A percentile compares a stretch with the other conserved stretches of the same genome.
Evolutionary conservation across 257 asterid genomes (phyloP).

Genomic region (Solanum habrochaites): DNA sequence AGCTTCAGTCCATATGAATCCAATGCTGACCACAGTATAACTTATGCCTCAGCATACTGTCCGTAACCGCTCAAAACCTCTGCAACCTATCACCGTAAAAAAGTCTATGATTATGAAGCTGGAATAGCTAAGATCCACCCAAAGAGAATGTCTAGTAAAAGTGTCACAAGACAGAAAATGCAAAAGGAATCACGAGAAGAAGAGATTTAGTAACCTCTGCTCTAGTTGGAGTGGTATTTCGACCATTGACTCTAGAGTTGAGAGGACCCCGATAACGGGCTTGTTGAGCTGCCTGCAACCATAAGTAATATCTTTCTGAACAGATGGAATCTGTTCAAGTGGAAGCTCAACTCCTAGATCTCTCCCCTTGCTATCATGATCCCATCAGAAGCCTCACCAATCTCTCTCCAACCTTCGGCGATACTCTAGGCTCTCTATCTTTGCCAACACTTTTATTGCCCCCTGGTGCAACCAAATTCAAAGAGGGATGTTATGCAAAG

Average conservation of each 20-base stretch:
- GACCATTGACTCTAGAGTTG: constrained; percentile 84
- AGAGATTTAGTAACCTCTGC: constrained; percentile 59
- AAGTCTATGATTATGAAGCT: background rate
- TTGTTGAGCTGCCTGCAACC: constrained; percentile 68
- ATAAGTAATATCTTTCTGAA: constrained; percentile 47
- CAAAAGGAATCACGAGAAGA: background rate
- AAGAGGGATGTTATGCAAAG: background rate
- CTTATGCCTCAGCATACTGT: constrained; percentile 78
- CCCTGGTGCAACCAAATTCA: constrained; percentile 24
- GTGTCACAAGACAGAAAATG: background rate
- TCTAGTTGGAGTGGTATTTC: constrained; percentile 82
- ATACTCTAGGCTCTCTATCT: constrained; percentile 68
- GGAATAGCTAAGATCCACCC: background rate
- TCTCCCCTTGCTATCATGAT: constrained; percentile 95
- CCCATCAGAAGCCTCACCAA: constrained; percentile 68
- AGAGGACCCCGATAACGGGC: constrained; percentile 80
- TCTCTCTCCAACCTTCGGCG: constrained; percentile 53
- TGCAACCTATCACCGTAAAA: constrained; percentile 51
- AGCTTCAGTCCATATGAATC: constrained; percentile 55
- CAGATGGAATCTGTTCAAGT: constrained; percentile 69
- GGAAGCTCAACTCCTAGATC: constrained; percentile 88
- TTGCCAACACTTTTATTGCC: constrained; percentile 59
- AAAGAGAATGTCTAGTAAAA: background rate
- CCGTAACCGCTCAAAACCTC: constrained; percentile 85
- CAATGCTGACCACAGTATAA: constrained; percentile 90